Evolutionary conservation across 129 eudicot genomes (phyloP).

Genomic region (Dittrichia graveolens): DNA sequence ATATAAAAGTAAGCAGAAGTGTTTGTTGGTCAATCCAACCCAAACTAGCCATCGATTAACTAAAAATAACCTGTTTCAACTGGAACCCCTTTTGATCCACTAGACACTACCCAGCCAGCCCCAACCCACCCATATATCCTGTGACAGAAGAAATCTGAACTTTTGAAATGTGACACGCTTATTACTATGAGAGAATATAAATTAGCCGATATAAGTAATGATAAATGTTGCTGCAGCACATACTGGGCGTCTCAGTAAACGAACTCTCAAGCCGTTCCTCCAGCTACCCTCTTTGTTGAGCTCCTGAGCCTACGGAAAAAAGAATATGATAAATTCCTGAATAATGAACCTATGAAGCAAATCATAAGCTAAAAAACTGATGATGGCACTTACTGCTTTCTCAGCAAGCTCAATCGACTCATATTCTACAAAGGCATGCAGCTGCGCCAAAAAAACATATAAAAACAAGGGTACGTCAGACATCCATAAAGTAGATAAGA

Average conservation of each 20-base stretch:
- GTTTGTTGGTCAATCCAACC: neutral
- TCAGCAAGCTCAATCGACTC: constrained; percentile 84
- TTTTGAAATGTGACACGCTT: neutral
- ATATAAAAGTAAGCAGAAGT: neutral
- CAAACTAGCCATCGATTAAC: neutral
- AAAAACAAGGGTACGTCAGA: neutral
- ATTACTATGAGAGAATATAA: constrained; percentile 17
- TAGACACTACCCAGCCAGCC: no score
- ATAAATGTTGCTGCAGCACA: constrained; percentile 25
- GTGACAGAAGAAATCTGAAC: neutral
- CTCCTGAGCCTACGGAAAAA: constrained; percentile 59
- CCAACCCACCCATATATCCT: neutral
- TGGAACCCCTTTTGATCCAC: neutral
- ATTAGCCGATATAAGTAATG: neutral
- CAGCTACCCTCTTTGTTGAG: constrained; percentile 78
- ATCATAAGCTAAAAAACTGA: constrained; percentile 2
- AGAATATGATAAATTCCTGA: constrained; percentile 16
- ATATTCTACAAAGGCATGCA: constrained; percentile 97
- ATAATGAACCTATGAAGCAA: neutral
- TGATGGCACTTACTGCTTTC: constrained; percentile 67
- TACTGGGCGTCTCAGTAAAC: constrained; percentile 73
- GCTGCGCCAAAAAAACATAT: constrained; percentile 40
- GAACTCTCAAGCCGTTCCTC: constrained; percentile 94
- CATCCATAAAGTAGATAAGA: constrained; percentile 1
- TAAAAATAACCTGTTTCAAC: neutral